Conservation (phyloP, 2,329 filamentous ascomycete species). For the Aspergillus aculeatinus region DNA sequence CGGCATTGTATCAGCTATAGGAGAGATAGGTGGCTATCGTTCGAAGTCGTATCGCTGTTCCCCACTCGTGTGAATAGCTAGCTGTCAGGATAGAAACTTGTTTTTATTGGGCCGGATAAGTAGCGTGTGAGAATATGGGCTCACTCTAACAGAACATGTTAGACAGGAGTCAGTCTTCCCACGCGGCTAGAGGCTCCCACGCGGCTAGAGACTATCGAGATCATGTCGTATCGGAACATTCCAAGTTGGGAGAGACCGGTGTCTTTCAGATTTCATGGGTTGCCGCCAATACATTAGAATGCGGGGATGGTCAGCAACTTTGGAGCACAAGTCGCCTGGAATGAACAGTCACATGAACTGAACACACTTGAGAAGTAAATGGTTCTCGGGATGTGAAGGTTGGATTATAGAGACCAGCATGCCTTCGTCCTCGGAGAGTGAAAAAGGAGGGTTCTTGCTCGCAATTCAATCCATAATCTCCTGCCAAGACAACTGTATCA, state of each 20-base stretch:
- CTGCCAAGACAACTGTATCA: not conserved
- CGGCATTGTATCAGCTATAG: not conserved
- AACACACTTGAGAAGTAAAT: not conserved
- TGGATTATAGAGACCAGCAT: too few relatives aligned
- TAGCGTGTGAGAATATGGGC: not conserved
- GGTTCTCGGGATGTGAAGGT: not conserved
- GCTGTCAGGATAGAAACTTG: not conserved
- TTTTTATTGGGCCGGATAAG: not conserved
- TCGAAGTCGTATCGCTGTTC: not conserved
- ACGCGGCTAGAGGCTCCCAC: not conserved
- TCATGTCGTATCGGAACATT: not conserved
- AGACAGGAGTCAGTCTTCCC: not conserved
- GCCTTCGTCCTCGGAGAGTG: too few relatives aligned
- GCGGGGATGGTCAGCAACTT: too few relatives aligned
- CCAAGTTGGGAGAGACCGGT: too few relatives aligned
- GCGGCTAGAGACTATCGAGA: not conserved
- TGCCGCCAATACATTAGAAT: not conserved
- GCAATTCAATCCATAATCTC: not conserved
- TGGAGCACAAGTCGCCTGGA: not conserved
- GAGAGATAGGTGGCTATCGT: not conserved
- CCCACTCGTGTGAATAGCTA: not conserved
- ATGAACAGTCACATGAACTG: not conserved
- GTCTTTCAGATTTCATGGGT: not conserved
- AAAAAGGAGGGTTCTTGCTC: too few relatives aligned
- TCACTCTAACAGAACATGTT: not conserved